Base-by-base conservation (phyloP, 2,329 filamentous ascomycete genomes). In the Nannizziopsis barbatae region DNA sequence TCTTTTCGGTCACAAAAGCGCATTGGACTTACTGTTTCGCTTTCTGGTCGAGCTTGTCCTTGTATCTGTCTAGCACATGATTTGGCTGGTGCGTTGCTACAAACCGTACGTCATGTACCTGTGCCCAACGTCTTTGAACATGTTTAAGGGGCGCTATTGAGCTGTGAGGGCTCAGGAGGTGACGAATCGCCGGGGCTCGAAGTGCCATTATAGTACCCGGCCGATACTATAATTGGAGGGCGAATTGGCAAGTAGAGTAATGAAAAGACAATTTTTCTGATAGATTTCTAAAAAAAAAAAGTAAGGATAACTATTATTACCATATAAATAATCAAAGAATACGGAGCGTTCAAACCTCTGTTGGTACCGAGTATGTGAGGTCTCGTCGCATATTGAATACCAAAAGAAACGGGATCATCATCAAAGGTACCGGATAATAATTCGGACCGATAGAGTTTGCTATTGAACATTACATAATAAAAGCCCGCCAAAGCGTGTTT, bases 71-170 rank as follows among this genome's bases (percentile, higher is more conserved):
- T 55, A 86, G 64, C 35, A 95, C 72, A 57, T 76, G 75, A 18
- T 62, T 65, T 41, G 81, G 75, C 50, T 79, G 78, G 53, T 88
- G 85, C 12, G 87, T 92, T 52, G 84, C 84, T 40, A 95, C 77
- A 73, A 90, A 94, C 55, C 89, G 86, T 42, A 94, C 81, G 66
- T 95, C 86, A 66, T 93, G 86, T 27, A 95, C 88, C 60, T 86
- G 86, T 1, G 90, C 90, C 84, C 86, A 93, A 63, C 89, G 80
- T 49, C 83, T 79, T 66, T 95, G 90, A 5, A 51, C 44, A 22
- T 42, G 39, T 12, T 42, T 36, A 14, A 43, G 11, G 14, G 50
- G 40, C 11, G 40, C 43, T 38, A 43, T 44, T 10, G 47, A 47
- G 9, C 30, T 22, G 41, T 36, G 45, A 14, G 40, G 35, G 20